These are phyloP conservation scores for Gossypium gossypioides DNA, from an alignment of 441 rosid genomes.

Conservation along the genomic window DNA sequence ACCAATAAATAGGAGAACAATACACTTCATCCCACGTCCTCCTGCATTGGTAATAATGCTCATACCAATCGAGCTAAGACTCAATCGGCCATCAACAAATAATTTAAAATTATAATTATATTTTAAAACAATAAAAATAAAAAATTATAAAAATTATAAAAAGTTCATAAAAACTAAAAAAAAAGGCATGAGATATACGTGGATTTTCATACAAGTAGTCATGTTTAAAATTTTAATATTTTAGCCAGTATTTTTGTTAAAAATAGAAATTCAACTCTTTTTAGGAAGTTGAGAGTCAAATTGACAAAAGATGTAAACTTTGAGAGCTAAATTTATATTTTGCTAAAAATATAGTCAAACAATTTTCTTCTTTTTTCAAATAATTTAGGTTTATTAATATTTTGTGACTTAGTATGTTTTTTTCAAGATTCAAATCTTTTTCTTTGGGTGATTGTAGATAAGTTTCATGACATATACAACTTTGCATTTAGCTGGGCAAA, in stretches of 20 bases:
- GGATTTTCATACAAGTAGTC: not conserved
- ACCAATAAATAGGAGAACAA: too few relatives aligned
- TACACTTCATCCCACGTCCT: too few relatives aligned
- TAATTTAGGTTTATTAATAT: not conserved
- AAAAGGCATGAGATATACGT: not conserved
- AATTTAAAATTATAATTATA: too few relatives aligned
- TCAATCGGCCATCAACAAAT: too few relatives aligned
- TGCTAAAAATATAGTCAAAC: not conserved
- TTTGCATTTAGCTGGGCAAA: constrained; percentile 97
- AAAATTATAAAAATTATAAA: too few relatives aligned
- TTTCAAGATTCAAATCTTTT: not conserved
- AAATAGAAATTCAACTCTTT: not conserved
- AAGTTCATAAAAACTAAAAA: not conserved
- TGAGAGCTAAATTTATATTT: not conserved
- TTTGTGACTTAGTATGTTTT: not conserved
- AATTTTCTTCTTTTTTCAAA: not conserved
- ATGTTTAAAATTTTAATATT: too few relatives aligned
- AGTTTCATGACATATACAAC: constrained; percentile 78
- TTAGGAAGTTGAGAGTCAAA: not conserved
- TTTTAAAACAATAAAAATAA: too few relatives aligned
- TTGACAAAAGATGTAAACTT: not conserved
- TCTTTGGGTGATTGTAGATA: constrained; percentile 44
- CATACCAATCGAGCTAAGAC: too few relatives aligned
- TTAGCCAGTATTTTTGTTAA: not conserved
- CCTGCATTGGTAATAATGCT: too few relatives aligned